Conservation (phyloP, 2,329 filamentous ascomycete genomes). For the Fusarium succisae region DNA sequence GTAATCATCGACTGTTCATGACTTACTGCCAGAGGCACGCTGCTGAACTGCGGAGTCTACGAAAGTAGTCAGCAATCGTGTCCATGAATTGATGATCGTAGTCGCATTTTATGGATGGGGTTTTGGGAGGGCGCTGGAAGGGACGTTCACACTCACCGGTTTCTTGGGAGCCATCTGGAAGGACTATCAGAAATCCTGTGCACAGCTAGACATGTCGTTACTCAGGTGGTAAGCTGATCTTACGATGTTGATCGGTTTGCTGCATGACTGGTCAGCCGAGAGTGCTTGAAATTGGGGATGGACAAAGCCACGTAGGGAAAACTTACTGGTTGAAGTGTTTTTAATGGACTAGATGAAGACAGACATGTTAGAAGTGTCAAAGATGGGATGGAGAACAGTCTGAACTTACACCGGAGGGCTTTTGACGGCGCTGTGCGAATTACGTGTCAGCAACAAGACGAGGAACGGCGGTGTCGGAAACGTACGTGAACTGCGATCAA, state of each 20-base stretch:
- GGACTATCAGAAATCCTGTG: not conserved
- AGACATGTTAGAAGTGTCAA: not conserved
- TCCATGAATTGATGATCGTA: not conserved
- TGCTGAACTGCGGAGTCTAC: rapidly evolving
- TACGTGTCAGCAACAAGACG: not conserved
- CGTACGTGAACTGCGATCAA: rapidly evolving
- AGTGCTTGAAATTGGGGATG: not conserved
- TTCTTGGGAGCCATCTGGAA: rapidly evolving
- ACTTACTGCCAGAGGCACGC: not conserved
- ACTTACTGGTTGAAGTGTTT: no score
- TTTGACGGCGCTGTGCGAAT: rapidly evolving
- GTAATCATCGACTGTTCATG: not conserved
- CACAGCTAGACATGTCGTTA: not conserved
- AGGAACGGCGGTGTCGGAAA: not conserved
- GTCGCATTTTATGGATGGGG: not conserved
- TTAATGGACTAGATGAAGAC: not conserved
- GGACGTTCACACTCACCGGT: not conserved
- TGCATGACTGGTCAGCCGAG: not conserved
- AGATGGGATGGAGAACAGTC: not conserved
- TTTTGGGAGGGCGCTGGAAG: not conserved
- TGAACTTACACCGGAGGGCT: not conserved
- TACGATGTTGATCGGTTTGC: rapidly evolving
- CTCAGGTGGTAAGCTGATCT: not conserved
- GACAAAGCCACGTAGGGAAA: not conserved
- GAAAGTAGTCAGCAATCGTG: not conserved